Evolutionary conservation across 2,329 filamentous ascomycete species (phyloP).

Genomic region (Chaetomiaceae sp.): DNA sequence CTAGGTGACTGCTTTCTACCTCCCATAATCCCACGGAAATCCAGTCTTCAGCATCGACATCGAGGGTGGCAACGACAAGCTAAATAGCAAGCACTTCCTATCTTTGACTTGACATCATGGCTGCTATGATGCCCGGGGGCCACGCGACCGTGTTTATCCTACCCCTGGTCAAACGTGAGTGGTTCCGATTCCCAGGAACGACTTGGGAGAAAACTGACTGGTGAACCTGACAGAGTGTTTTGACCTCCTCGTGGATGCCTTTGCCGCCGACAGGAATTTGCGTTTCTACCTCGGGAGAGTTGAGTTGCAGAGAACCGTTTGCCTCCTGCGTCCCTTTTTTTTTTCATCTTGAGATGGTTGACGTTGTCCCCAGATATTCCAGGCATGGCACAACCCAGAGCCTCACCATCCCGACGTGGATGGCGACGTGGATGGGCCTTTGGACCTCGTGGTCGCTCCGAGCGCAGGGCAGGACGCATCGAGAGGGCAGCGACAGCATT

Average conservation of each 20-base stretch:
- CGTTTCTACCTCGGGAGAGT: conserved; percentile 5
- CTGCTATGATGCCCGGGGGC: too few species aligned
- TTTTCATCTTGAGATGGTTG: background rate
- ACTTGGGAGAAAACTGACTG: background rate
- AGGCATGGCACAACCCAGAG: conserved; percentile 1
- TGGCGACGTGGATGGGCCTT: conserved; percentile 7
- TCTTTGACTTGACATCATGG: too few species aligned
- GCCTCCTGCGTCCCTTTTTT: background rate
- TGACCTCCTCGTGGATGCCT: conserved; percentile 2
- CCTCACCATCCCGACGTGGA: too few species aligned
- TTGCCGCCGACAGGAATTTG: background rate
- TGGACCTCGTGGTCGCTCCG: too few species aligned
- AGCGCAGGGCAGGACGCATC: too few species aligned
- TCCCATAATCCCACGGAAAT: too few species aligned
- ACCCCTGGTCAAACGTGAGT: background rate
- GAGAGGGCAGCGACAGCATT: conserved; percentile 3
- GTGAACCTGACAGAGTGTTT: conserved; percentile 1
- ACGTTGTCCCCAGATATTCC: conserved; percentile 1
- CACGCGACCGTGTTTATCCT: too few species aligned
- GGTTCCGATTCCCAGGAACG: too few species aligned
- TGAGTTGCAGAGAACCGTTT: conserved; percentile 10
- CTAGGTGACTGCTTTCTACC: too few species aligned
- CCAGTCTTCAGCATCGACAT: too few species aligned
- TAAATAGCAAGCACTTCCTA: too few species aligned
- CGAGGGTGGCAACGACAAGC: too few species aligned